Percentiles rank a stretch among this genome's conserved stretches.
These are phyloP conservation scores for Candida easanensis DNA, from an alignment of 805 yeast genomes.

Conservation along the genomic window DNA sequence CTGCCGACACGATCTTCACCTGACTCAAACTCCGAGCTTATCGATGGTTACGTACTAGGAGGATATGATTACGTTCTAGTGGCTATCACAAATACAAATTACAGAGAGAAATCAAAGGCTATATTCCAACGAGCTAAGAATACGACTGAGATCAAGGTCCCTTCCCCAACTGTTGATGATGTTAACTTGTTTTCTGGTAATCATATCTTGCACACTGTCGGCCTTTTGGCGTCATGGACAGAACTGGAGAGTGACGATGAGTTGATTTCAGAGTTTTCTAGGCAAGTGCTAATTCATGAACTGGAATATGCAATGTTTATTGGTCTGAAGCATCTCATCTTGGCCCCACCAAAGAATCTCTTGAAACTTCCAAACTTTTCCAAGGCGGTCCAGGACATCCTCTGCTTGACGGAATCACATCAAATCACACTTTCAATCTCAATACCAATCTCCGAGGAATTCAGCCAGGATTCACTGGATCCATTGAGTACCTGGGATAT, in stretches of 20 bases:
- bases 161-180: conserved; percentile 40
- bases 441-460: conserved; percentile 47
- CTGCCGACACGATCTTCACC: conserved; percentile 31
- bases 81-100: conserved; percentile 52
- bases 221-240: conserved; percentile 66
- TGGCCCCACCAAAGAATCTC: conserved; percentile 64
- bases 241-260: conserved; percentile 57
- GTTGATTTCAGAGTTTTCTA: conserved; percentile 48
- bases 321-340: conserved; percentile 52
- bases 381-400: conserved; percentile 37
- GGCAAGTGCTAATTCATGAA: conserved; percentile 57
- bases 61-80: conserved; percentile 54
- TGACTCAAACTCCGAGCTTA: conserved; percentile 29
- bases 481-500: conserved; percentile 65
- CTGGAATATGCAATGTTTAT: conserved; percentile 55
- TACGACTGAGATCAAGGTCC: conserved; percentile 30
- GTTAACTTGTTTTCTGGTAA: conserved; percentile 41
- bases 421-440: conserved; percentile 41
- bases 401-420: conserved; percentile 28
- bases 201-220: conserved; percentile 44
- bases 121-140: conserved; percentile 35
- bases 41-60: conserved; percentile 27
- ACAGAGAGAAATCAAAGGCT: conserved; percentile 41
- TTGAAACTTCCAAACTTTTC: conserved; percentile 49
- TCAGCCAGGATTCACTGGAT: conserved; percentile 19